Evolutionary conservation across 164 flowering plant species (phyloP), one percentile per base, ranked within the genome.

Genomic region (Hamamelis virginiana): DNA sequence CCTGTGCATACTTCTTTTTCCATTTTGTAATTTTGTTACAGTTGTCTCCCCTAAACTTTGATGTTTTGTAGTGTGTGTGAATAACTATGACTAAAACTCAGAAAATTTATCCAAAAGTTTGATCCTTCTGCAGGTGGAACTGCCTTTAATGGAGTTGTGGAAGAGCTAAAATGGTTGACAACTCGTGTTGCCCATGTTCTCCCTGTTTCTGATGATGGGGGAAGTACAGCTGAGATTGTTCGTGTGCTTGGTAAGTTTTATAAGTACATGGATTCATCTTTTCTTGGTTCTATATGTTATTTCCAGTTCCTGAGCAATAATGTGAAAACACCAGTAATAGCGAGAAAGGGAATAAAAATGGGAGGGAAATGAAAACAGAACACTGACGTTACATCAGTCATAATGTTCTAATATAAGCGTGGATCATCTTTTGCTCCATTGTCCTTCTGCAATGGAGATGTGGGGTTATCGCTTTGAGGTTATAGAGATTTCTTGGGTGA

Each of bases 141-240:
- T 57, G 98, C 97, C 47, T 95, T 95, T 69, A 95, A 95, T 76
- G 98, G 98, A 63, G 91, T 95, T 38, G 94, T 95, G 23, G 98
- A 92, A 72, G 98, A 95, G 80, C 85, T 95, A 27, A 92, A 91
- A 77, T 83, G 74, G 58, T 77, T 95, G 43, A 95, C 98, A 27
- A 89, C 91, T 46, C 84, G 85, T 27, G 97, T 95, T 46, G 85
- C 97, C 25, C 98, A 95, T 78, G 98, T 95, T 70, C 97, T 95
- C 23, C 98, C 98, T 64, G 98, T 95, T 72, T 95, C 98, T 71
- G 98, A 95, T 78, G 97, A 95, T 76, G 98, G 98, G 16, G 98
- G 98, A 66, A 92, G 97, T 74, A 95, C 98, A 9, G 97, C 98
- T 8, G 98, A 92, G 86, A 92, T 95, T 66, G 98, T 95, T 77